These are phyloP conservation scores for Limonium bicolor DNA, from an alignment of 148 eudicot species.

Conservation along the genomic window DNA sequence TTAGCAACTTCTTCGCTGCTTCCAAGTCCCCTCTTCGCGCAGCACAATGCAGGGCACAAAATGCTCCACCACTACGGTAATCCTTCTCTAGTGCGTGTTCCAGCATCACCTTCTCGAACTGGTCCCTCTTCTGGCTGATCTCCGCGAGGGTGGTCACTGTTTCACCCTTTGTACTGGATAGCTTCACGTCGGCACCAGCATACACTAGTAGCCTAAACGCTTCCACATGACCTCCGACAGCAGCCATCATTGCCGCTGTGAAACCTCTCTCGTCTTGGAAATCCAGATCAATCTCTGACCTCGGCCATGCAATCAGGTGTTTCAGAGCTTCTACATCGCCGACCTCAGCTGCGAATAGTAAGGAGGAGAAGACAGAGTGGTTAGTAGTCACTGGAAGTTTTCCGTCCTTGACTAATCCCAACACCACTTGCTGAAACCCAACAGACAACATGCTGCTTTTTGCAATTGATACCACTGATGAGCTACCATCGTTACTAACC, in stretches of 20 bases:
- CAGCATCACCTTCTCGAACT: slow-evolving; percentile 72
- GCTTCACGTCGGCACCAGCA: slow-evolving; percentile 75
- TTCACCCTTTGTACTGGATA: slow-evolving; percentile 50
- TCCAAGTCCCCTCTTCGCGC: slow-evolving; percentile 60
- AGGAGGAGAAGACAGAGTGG: slow-evolving; percentile 38
- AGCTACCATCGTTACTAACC: slow-evolving; percentile 27
- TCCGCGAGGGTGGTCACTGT: slow-evolving; percentile 41
- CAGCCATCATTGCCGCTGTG: slow-evolving; percentile 66
- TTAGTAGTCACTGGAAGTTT: slow-evolving; percentile 41
- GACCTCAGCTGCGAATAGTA: slow-evolving; percentile 44
- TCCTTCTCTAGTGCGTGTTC: slow-evolving; percentile 73
- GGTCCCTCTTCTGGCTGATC: slow-evolving; percentile 24
- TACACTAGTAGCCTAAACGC: slow-evolving; percentile 63
- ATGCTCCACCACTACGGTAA: slow-evolving; percentile 40
- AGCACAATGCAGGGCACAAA: slow-evolving; percentile 70
- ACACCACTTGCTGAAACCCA: slow-evolving; percentile 33
- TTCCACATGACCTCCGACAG: slow-evolving; percentile 60
- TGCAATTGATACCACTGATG: slow-evolving; percentile 38
- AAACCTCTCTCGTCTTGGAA: slow-evolving; percentile 54
- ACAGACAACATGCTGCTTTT: slow-evolving; percentile 28
- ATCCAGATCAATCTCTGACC: slow-evolving; percentile 33
- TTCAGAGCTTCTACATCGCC: slow-evolving; percentile 53
- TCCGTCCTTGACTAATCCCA: slow-evolving; percentile 30
- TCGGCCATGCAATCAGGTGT: slow-evolving; percentile 10
- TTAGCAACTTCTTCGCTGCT: slow-evolving; percentile 38